These are phyloP conservation scores for Boechera stricta DNA, from an alignment of 345 rosid genomes.

Conservation along the genomic window DNA sequence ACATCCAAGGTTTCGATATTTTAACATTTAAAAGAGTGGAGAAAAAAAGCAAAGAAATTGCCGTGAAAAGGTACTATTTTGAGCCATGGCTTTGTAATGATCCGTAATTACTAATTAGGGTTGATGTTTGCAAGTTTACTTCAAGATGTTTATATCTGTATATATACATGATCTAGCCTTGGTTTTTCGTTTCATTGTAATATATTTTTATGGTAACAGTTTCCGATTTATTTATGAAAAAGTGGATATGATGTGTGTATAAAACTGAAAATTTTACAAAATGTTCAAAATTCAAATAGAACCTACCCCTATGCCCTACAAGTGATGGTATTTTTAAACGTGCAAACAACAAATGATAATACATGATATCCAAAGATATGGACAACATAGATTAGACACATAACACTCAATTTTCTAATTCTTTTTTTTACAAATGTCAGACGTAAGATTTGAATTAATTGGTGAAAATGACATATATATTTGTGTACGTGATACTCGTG, in stretches of 20 bases:
- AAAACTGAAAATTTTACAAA: background rate
- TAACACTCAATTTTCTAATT: background rate
- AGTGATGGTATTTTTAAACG: background rate
- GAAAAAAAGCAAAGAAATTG: conserved; percentile 15
- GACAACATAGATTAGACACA: background rate
- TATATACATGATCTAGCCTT: conserved; percentile 17
- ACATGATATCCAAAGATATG: conserved; percentile 25
- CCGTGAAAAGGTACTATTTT: background rate
- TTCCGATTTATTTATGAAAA: background rate
- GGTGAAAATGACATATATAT: background rate
- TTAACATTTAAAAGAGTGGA: background rate
- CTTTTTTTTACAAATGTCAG: background rate
- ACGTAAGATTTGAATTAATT: conserved; percentile 2
- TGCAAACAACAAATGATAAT: conserved; percentile 34
- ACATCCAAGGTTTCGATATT: too few relatives aligned
- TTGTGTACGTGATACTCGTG: conserved; percentile 12
- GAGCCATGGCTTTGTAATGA: conserved; percentile 29
- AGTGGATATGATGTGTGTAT: too few relatives aligned
- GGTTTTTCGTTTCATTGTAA: background rate
- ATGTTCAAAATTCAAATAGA: background rate
- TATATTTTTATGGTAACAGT: background rate
- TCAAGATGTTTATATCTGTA: conserved; percentile 8
- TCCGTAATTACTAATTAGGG: background rate
- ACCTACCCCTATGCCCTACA: background rate
- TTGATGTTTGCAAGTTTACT: conserved; percentile 8